These are phyloP conservation scores for Blepharisma japonicum DNA, from an alignment of 73 alveolate species.

Conservation along the genomic window DNA sequence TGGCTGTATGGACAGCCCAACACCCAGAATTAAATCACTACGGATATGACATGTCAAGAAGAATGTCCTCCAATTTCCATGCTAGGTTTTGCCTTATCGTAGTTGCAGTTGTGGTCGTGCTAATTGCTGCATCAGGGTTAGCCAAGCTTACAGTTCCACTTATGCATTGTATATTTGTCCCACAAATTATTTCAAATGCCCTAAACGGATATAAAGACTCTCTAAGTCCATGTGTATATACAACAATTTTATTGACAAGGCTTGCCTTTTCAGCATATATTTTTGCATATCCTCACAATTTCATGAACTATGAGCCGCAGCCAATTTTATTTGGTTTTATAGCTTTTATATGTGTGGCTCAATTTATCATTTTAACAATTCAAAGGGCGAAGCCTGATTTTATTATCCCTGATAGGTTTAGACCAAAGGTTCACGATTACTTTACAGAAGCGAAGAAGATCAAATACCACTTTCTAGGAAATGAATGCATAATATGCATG, in stretches of 20 bases:
- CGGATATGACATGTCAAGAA: background rate
- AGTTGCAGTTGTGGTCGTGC: background rate
- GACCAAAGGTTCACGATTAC: conserved; percentile 9
- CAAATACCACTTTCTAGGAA: background rate
- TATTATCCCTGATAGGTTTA: conserved; percentile 18
- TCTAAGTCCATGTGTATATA: background rate
- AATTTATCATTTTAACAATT: background rate
- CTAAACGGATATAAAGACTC: background rate
- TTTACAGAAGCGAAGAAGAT: conserved; percentile 15
- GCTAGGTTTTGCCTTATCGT: conserved; percentile 6
- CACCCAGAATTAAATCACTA: too few relatives aligned
- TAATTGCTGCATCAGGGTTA: background rate
- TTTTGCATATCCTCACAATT: background rate
- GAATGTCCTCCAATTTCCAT: background rate
- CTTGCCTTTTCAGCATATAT: background rate
- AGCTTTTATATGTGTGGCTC: background rate
- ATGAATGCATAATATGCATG: conserved; percentile 25
- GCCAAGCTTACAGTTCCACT: background rate
- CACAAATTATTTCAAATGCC: conserved; percentile 2
- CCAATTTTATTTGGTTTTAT: background rate
- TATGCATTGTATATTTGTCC: background rate
- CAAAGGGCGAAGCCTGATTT: conserved; percentile 5
- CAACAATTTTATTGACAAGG: background rate
- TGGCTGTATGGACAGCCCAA: too few relatives aligned
- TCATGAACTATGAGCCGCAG: background rate